Evolutionary conservation across 192 early-diverging fungal genomes (phyloP), one percentile per base, ranked within the genome.

Genomic region (Hyaloraphidium curvatum): DNA sequence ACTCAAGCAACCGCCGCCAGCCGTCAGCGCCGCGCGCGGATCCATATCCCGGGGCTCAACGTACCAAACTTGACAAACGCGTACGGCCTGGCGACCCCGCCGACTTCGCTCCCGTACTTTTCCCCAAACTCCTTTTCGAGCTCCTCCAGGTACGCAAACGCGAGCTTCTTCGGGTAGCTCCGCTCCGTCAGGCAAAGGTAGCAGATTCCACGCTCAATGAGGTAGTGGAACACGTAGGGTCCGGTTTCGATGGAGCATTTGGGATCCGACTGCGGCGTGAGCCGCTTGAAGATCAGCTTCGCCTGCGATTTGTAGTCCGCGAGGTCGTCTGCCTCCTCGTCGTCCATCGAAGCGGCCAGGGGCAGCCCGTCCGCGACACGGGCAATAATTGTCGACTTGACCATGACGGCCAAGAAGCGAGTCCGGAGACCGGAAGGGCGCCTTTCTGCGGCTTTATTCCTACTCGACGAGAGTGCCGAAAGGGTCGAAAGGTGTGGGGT

Each of bases 21-120:
- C n/a, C n/a, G n/a, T n/a, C n/a, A n/a, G n/a, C n/a, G n/a, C n/a
- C n/a, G n/a, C n/a, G n/a, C n/a, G n/a, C n/a, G n/a, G n/a, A n/a
- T n/a, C n/a, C n/a, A n/a, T n/a, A n/a, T n/a, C n/a, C n/a, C n/a
- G n/a, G n/a, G n/a, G n/a, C n/a, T n/a, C n/a, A n/a, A n/a, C 59
- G 22, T 70, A 84, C 84, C 86, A 62, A 97, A 97, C 61, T 89
- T 89, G 50, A 93, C 87, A 71, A 97, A 94, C 13, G 93, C 93
- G 62, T 94, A 97, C 14, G 93, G 91, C 41, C 93, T 69, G 30
- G 91, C 77, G 35, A 77, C 87, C 27, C 81, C 78, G 30, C 83
- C 80, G 2, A 89, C 79, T 57, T 97, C 88, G 54, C 77, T 76
- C 52, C 93, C 93, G 60, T 94, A 92, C 62, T 83, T 83, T 69